Evolutionary conservation across 225 moss, liverwort and hornwort species (phyloP).

Genomic region (Physcomitrellopsis africana): DNA sequence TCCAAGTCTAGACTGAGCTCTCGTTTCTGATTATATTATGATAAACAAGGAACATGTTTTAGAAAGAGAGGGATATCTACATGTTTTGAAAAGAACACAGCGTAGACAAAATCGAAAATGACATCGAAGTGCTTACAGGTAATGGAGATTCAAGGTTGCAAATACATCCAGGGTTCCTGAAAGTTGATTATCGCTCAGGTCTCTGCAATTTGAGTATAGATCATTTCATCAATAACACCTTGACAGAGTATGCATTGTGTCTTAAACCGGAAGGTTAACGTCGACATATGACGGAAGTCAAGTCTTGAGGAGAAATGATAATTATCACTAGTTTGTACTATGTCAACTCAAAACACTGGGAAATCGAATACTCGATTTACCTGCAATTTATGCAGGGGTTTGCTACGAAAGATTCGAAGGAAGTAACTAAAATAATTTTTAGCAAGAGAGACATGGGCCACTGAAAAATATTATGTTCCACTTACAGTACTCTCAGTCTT

Average conservation of each 20-base stretch:
- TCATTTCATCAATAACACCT: background rate
- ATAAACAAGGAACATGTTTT: conserved; percentile 13
- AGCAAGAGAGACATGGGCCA: background rate
- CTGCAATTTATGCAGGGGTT: conserved; percentile 1
- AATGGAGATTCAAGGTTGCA: conserved; percentile 44
- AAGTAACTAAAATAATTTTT: background rate
- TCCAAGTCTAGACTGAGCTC: conserved; percentile 11
- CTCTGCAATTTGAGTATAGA: conserved; percentile 46
- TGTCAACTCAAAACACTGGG: background rate
- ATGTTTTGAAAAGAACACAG: background rate
- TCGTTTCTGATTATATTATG: background rate
- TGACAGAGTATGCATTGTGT: background rate
- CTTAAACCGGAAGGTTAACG: background rate
- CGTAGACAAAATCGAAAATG: background rate
- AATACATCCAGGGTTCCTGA: conserved; percentile 59
- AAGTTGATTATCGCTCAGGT: conserved; percentile 61
- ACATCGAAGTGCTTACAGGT: conserved; percentile 47
- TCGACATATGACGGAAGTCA: too few relatives aligned
- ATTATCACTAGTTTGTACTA: too few relatives aligned
- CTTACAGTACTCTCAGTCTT: conserved; percentile 61
- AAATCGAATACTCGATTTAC: conserved; percentile 23
- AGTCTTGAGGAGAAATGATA: too few relatives aligned
- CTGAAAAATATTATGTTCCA: conserved; percentile 3
- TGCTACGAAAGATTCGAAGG: conserved; percentile 11
- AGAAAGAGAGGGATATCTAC: background rate